Evolutionary conservation across 2,329 filamentous ascomycete genomes (phyloP), one percentile per base, ranked within the genome.

Genomic region (Aureobasidium sp.): DNA sequence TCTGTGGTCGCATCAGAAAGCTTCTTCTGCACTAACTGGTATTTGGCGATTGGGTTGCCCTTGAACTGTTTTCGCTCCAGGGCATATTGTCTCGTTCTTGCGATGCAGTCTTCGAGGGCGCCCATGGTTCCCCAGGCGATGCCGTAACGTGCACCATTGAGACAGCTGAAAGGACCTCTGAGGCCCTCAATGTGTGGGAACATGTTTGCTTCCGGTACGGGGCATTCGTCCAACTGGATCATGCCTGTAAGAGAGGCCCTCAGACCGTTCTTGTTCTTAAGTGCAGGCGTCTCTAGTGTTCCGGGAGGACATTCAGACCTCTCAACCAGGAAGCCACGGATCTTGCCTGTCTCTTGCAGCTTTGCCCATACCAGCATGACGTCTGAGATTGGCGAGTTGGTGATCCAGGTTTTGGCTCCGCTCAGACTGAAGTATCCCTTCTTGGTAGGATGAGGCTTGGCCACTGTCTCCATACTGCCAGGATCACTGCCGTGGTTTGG

Each of bases 1-100:
- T 98, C 93, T 0, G 91, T 96, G 3, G 81, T 77, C 1, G 93
- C 93, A 69, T 98, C 93, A 0, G 91, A 86, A 57, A 98, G 77
- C 76, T 98, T 98, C 81, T 96, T 96, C 77, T 98, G 93, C 49
- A 98, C 80, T 12, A 98, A 82, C 74, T 98, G 93, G 67, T 98
- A 98, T 69, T 88, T 94, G 35, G 91, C 93, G 50, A 98, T 78
- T 0, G 91, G 90, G 70, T 97, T 97, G 45, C 84, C 83, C 74
- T 94, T 95, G 80, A 98, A 98, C 70, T 98, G 93, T 72, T 86
- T 91, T 59, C 93, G 79, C 70, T 96, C 90, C 47, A 98, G 73
- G n/a, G 90, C 82, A 67, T 98, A 98, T 11, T 83, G 82, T 57
- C 91, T 79, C 3, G 93, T 83, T 47, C 90, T 81, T 16, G 78